Conservation (phyloP, 345 rosid genomes). For the Eucalyptus marginata region DNA sequence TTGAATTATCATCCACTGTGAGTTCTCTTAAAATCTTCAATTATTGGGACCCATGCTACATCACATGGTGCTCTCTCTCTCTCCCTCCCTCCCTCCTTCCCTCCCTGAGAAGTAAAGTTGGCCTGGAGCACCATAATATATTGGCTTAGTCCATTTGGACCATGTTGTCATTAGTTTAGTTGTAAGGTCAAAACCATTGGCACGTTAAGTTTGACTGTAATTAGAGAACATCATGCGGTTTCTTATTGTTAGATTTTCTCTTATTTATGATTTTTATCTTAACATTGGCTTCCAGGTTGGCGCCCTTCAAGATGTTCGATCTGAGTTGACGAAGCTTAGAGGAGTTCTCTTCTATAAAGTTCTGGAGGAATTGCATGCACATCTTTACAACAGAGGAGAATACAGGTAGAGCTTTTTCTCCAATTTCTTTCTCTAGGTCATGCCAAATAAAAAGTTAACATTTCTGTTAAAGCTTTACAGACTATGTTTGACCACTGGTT, state of each 20-base stretch:
- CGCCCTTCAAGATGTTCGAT: conserved; percentile 97
- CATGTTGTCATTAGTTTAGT: not conserved
- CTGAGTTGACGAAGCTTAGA: conserved; percentile 83
- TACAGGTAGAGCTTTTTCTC: conserved; percentile 42
- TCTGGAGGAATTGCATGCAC: conserved; percentile 93
- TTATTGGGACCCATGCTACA: not conserved
- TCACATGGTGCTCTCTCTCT: not conserved
- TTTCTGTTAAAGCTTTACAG: not conserved
- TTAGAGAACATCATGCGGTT: not conserved
- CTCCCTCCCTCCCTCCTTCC: not conserved
- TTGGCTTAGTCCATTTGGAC: not conserved
- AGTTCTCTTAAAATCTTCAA: not conserved
- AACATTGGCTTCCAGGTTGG: conserved; percentile 59
- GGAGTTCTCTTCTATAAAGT: conserved; percentile 79
- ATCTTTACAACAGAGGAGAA: conserved; percentile 94
- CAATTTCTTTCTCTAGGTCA: not conserved
- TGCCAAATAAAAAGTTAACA: not conserved
- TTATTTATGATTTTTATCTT: not conserved
- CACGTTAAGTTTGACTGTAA: not conserved
- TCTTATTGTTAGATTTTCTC: not conserved
- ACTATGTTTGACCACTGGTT: not conserved
- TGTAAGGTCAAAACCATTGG: not conserved
- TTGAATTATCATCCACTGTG: not conserved
- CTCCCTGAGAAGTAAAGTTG: not conserved
- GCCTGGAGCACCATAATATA: not conserved